These are phyloP conservation scores for Eucalyptus regnans DNA, from an alignment of 345 rosid genomes.

Conservation along the genomic window DNA sequence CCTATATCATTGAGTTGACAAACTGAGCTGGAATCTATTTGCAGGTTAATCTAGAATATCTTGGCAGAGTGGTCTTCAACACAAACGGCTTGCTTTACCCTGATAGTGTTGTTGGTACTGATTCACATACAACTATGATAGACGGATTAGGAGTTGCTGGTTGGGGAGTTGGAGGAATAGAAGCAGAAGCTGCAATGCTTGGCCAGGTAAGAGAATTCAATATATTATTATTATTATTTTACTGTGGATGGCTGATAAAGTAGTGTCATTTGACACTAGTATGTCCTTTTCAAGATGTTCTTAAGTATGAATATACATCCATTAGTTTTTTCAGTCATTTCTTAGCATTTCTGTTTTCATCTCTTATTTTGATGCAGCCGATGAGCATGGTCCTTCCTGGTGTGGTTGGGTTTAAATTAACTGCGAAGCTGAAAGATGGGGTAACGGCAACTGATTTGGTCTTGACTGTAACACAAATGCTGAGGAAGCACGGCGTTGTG, in stretches of 20 bases:
- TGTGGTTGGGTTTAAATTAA: conserved; percentile 84
- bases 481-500: conserved; percentile 95
- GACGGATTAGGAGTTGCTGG: conserved; percentile 98
- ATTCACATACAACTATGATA: conserved; percentile 96
- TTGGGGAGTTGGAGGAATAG: conserved; percentile 98
- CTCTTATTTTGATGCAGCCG: conserved; percentile 40
- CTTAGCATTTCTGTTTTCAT: neutral
- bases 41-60: conserved; percentile 88
- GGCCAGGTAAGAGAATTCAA: conserved; percentile 58
- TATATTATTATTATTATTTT: neutral
- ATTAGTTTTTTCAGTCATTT: neutral
- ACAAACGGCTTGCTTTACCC: conserved; percentile 69
- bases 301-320: neutral
- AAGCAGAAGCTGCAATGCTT: conserved; percentile 97
- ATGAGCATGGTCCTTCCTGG: conserved; percentile 99
- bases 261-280: neutral
- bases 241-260: neutral
- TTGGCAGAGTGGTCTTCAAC: conserved; percentile 90
- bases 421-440: conserved; percentile 70
- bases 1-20: neutral
- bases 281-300: neutral
- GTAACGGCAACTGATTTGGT: conserved; percentile 95
- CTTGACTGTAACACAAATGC: conserved; percentile 86
- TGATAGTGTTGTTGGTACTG: conserved; percentile 95
- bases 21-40: neutral